Percentiles rank a stretch among this genome's conserved stretches.
phyloP scores from a whole-genome alignment of 176 grass and related monocot genomes.

The barley (Hordeum vulgare) region DNA sequence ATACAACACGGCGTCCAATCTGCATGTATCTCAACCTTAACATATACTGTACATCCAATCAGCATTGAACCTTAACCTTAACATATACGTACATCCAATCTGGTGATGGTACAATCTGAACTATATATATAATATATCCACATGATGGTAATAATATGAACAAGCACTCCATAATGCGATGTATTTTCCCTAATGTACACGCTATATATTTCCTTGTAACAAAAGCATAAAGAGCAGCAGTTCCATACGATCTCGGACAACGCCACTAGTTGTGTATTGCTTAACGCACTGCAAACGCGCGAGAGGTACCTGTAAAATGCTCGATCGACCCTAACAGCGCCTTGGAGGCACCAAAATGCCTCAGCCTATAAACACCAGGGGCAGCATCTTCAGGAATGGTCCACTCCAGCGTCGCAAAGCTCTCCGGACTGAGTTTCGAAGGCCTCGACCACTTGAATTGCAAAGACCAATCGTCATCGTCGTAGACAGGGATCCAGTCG shows the following conservation, averaged over 20 bases:
- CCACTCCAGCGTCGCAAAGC: slow-evolving; percentile 74
- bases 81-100: too few relatives aligned
- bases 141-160: too few relatives aligned
- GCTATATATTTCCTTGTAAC: neutral
- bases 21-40: too few relatives aligned
- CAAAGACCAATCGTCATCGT: slow-evolving; percentile 85
- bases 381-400: slow-evolving; percentile 54
- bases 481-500: slow-evolving; percentile 62
- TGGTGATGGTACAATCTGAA: too few relatives aligned
- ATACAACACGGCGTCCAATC: too few relatives aligned
- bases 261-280: neutral
- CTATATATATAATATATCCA: too few relatives aligned
- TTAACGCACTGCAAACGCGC: slow-evolving; percentile 64
- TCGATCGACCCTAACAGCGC: slow-evolving; percentile 54
- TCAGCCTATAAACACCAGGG: slow-evolving; percentile 67
- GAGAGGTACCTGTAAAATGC: slow-evolving; percentile 78
- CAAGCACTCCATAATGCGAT: neutral
- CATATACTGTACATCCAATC: too few relatives aligned
- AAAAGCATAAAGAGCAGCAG: neutral
- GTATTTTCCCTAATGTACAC: neutral
- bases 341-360: slow-evolving; percentile 84
- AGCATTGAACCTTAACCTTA: too few relatives aligned
- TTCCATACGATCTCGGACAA: neutral
- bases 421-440: slow-evolving; percentile 43
- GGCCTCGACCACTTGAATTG: slow-evolving; percentile 89